These are phyloP conservation scores for Stachybotrys chlorohalonatus DNA, from an alignment of 2,329 filamentous ascomycete species.

Conservation along the genomic window DNA sequence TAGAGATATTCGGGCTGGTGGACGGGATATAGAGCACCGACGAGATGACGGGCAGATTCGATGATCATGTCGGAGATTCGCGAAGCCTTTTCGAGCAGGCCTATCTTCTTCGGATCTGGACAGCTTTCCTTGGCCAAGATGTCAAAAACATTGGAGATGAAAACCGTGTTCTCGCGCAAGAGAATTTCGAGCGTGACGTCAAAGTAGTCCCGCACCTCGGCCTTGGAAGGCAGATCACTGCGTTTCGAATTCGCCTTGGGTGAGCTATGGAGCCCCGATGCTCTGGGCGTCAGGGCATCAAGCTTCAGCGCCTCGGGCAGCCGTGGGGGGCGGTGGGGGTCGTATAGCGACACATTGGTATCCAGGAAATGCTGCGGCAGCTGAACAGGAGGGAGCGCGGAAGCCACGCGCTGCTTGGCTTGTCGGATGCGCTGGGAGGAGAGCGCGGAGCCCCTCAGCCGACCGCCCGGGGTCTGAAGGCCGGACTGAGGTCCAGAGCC, in stretches of 20 bases:
- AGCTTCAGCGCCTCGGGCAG: constrained; percentile 21
- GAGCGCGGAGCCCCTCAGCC: constrained; percentile 14
- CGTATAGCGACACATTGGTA: constrained; percentile 31
- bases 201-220: constrained; percentile 21
- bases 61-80: constrained; percentile 24
- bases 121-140: too few relatives aligned
- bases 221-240: constrained; percentile 3
- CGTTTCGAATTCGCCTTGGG: not conserved
- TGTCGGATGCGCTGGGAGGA: constrained; percentile 19
- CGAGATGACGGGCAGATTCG: constrained; percentile 25
- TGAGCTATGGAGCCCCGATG: constrained; percentile 12
- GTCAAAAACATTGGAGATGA: too few relatives aligned
- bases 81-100: not conserved
- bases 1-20: constrained; percentile 24
- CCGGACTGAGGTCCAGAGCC: constrained; percentile 16
- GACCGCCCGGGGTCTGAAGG: constrained; percentile 16
- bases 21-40: constrained; percentile 23
- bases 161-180: constrained; percentile 5
- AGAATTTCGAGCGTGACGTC: constrained; percentile 14
- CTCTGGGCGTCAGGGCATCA: constrained; percentile 19
- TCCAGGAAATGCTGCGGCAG: constrained; percentile 50
- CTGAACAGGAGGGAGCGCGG: constrained; percentile 39
- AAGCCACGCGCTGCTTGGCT: constrained; percentile 21
- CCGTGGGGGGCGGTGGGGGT: constrained; percentile 13
- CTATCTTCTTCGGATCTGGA: too few relatives aligned